phyloP scores from a whole-genome alignment of 116 monocot species.

The Zostera marina region DNA sequence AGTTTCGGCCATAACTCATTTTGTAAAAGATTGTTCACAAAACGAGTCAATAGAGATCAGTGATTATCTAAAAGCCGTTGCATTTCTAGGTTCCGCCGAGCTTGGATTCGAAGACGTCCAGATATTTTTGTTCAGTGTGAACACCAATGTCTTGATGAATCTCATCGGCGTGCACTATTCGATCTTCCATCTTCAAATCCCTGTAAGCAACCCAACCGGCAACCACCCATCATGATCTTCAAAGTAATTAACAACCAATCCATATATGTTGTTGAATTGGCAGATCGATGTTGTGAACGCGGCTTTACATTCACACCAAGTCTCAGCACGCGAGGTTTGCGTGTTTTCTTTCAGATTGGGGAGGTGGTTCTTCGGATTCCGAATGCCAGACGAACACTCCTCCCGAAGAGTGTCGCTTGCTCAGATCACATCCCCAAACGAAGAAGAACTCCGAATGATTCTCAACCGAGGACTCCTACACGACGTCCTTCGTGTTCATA shows the following conservation, averaged over 20 bases:
- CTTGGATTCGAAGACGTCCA: slow-evolving; percentile 29
- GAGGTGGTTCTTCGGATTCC: slow-evolving; percentile 79
- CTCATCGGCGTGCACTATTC: background rate
- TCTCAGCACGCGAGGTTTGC: slow-evolving; percentile 38
- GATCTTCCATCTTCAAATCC: background rate
- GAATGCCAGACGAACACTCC: slow-evolving; percentile 44
- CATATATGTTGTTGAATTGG: background rate
- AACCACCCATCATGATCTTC: too few species aligned
- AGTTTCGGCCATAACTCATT: slow-evolving; percentile 25
- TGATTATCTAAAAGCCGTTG: slow-evolving; percentile 52
- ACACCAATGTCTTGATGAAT: background rate
- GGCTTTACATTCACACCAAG: slow-evolving; percentile 30
- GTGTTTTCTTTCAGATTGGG: slow-evolving; percentile 64
- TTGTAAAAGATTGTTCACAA: slow-evolving; percentile 33
- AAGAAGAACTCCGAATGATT: slow-evolving; percentile 25
- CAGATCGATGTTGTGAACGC: slow-evolving; percentile 35
- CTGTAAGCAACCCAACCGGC: too few species aligned
- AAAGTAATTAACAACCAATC: too few species aligned
- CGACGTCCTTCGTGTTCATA: slow-evolving; percentile 62
- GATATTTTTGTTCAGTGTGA: background rate
- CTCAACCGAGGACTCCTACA: slow-evolving; percentile 53
- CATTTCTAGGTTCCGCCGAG: slow-evolving; percentile 18
- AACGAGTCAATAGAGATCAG: slow-evolving; percentile 69
- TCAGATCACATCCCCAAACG: slow-evolving; percentile 29
- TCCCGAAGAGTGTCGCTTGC: slow-evolving; percentile 37